Percentiles rank a stretch among this genome's conserved stretches.
Evolutionary conservation across 2,329 filamentous ascomycete species (phyloP).

Genomic region (Penicillium frequentans): DNA sequence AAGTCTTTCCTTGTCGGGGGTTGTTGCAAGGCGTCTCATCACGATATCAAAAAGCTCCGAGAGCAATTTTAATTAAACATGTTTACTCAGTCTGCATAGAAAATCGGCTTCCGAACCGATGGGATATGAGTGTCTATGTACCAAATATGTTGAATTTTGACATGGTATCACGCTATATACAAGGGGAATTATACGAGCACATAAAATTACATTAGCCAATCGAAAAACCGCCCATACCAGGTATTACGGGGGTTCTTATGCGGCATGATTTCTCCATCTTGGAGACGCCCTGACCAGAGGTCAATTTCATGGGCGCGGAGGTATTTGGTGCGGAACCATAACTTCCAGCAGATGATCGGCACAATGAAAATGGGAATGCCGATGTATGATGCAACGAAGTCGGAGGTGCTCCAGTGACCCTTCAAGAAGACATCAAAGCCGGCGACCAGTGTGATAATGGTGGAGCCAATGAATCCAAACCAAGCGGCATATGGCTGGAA

Average conservation of each 20-base stretch:
- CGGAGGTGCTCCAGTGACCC: slow-evolving; percentile 32
- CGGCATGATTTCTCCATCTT: slow-evolving; percentile 29
- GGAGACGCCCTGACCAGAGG: slow-evolving; percentile 33
- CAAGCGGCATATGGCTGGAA: slow-evolving; percentile 65
- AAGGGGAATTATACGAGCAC: slow-evolving; percentile 11
- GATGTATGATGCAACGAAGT: slow-evolving; percentile 43
- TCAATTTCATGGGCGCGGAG: slow-evolving; percentile 28
- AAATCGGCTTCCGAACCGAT: slow-evolving; percentile 10
- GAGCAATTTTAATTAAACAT: slow-evolving; percentile 16
- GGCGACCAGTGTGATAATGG: slow-evolving; percentile 64
- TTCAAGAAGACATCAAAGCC: slow-evolving; percentile 58
- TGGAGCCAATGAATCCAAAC: slow-evolving; percentile 57
- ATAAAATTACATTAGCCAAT: slow-evolving; percentile 27
- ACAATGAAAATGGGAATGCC: slow-evolving; percentile 45
- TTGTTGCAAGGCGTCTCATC: slow-evolving; percentile 47
- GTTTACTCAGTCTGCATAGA: background rate
- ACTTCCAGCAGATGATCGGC: slow-evolving; percentile 46
- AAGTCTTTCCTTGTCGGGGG: slow-evolving; percentile 44
- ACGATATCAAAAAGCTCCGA: slow-evolving; percentile 33
- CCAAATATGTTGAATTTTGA: background rate
- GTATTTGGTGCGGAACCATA: slow-evolving; percentile 38
- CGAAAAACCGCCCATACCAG: slow-evolving; percentile 23
- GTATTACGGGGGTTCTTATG: slow-evolving; percentile 16
- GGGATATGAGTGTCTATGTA: background rate
- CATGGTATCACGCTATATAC: slow-evolving; percentile 2